Evolutionary conservation across 176 grass and related monocot genomes (phyloP), one percentile per base, ranked within the genome.

Genomic region (Elaeis guineensis): DNA sequence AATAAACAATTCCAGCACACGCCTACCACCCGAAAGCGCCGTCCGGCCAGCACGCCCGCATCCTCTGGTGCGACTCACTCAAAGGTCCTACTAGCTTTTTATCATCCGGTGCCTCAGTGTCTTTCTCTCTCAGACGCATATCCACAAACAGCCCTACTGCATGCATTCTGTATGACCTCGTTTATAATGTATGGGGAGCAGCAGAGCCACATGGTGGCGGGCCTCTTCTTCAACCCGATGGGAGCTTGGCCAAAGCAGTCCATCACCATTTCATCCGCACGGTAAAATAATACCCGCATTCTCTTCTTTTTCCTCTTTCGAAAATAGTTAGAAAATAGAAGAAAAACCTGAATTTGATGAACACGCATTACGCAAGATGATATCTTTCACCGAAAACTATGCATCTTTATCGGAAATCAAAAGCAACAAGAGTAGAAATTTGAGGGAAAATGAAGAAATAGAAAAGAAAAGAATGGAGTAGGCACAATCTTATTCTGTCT

Each of bases 1-100:
- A 83, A 90, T 16, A 96, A 96, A 72, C 75, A 96, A 72, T 96
- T 96, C 61, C 83, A 83, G 69, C 86, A 90, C 72, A 90, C 86
- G 28, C 54, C 83, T 48, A 69, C 67, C 21, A 83, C 92, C 58
- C 77, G 86, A 29, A 80, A 69, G 80, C 92, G 92, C 65, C 92
- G 88, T 97, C 25, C 86, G 85, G 59, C 65, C 84, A 75, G 18
- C 87, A 84, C 55, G 85, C 76, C n/a, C 78, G 87, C 55, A 73
- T 79, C 29, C 81, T 88, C 62, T 97, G 83, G 83, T 91, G 80
- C 80, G 80, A 85, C 57, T 75, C 84, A 52, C 21, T 85, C 78
- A 75, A 75, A 83, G 87, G 72, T 78, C 8, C 2, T 17, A 1
- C 2, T 12, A 2, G 14, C 29, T 14, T 18, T 23, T 44, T 50